These are phyloP conservation scores for Ophiostoma quercus DNA, from an alignment of 2,329 filamentous ascomycete species.

Conservation along the genomic window DNA sequence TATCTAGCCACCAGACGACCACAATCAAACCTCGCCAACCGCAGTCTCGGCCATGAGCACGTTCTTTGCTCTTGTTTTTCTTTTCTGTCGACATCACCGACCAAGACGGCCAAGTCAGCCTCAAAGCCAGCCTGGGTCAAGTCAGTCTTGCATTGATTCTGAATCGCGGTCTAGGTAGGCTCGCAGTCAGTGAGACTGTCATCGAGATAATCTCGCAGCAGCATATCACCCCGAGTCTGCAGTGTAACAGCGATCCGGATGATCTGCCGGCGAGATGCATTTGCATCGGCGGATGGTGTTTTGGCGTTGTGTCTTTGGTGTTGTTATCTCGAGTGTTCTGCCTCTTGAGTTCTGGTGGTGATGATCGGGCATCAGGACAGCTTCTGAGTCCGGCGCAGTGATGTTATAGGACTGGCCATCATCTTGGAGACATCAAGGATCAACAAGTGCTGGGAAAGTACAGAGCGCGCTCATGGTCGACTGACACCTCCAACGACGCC, in stretches of 20 bases:
- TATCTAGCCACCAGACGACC: not conserved
- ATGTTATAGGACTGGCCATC: not conserved
- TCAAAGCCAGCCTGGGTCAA: not conserved
- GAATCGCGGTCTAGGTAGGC: not conserved
- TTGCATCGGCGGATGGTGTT: not conserved
- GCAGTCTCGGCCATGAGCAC: not conserved
- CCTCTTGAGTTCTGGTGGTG: not conserved
- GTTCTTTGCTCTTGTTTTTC: not conserved
- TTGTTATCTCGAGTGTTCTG: not conserved
- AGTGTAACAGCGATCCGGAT: not conserved
- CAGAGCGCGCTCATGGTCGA: not conserved
- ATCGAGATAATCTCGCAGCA: not conserved
- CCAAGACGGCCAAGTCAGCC: not conserved
- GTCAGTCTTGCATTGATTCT: not conserved
- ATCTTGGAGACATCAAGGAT: no score
- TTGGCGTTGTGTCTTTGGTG: not conserved
- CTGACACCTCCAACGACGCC: not conserved
- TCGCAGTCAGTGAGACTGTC: not conserved
- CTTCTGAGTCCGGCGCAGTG: not conserved
- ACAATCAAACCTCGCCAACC: not conserved
- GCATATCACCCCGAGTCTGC: not conserved
- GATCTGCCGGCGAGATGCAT: not conserved
- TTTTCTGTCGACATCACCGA: not conserved
- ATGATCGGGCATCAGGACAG: not conserved
- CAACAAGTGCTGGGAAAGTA: not conserved